phyloP scores from a whole-genome alignment of 2,329 filamentous ascomycete species.

The Ascochyta koolunga region DNA sequence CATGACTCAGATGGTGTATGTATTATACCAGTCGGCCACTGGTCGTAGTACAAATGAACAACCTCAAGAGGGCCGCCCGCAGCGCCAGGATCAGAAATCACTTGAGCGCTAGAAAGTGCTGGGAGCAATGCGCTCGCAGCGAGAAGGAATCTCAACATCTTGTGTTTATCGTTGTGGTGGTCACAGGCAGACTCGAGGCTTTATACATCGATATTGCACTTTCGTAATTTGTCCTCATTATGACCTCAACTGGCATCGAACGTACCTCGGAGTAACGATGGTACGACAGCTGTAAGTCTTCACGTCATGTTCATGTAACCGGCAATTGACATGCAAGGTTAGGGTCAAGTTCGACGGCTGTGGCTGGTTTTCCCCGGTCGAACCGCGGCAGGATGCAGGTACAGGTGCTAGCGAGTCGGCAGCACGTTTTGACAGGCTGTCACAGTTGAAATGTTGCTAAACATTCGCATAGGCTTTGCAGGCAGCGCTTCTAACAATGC shows the following conservation, averaged over 20 bases:
- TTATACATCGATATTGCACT: neutral
- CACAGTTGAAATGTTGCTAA: neutral
- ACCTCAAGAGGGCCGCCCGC: constrained; percentile 55
- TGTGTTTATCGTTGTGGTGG: neutral
- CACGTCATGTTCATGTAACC: constrained; percentile 34
- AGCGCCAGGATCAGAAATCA: constrained; percentile 43
- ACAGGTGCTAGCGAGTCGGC: too few relatives aligned
- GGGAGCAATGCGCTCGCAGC: constrained; percentile 19
- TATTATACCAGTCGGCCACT: constrained; percentile 53
- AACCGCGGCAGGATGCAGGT: constrained; percentile 4
- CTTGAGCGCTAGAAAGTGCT: constrained; percentile 21
- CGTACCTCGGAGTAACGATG: neutral
- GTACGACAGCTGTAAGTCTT: constrained; percentile 15
- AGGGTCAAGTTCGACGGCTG: constrained; percentile 5
- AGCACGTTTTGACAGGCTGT: neutral
- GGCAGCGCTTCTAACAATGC: neutral
- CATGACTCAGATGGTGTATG: neutral
- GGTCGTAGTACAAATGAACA: constrained; percentile 58
- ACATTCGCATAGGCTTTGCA: neutral
- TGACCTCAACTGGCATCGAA: constrained; percentile 2
- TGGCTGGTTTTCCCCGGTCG: constrained; percentile 1
- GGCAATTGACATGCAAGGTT: constrained; percentile 13
- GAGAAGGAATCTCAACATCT: constrained; percentile 7
- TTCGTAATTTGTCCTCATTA: neutral
- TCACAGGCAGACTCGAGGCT: neutral